Conservation (phyloP, 2,329 filamentous ascomycete genomes). For the Nothophaeocryptopus gaeumannii region DNA sequence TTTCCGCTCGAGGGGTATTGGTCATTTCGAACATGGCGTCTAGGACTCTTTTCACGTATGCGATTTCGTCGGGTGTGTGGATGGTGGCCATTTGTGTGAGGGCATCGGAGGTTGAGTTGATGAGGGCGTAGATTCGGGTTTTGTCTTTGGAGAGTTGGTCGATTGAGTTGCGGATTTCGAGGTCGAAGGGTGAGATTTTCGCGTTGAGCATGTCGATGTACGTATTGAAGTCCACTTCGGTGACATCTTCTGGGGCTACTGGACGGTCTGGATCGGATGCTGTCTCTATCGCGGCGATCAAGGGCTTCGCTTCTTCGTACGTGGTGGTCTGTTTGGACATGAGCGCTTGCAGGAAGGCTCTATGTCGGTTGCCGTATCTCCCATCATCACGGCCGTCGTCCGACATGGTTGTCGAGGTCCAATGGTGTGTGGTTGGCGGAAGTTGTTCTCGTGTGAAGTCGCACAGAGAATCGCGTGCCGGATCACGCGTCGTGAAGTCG, state of each 20-base stretch:
- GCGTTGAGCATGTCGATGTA: slow-evolving; percentile 70
- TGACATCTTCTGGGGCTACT: slow-evolving; percentile 61
- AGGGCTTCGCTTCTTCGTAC: slow-evolving; percentile 65
- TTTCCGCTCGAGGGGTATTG: slow-evolving; percentile 76
- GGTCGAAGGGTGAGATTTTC: slow-evolving; percentile 75
- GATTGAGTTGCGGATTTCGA: slow-evolving; percentile 74
- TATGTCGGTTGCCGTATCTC: slow-evolving; percentile 64
- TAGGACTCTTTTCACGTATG: slow-evolving; percentile 81
- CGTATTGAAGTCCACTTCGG: slow-evolving; percentile 62
- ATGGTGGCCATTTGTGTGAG: slow-evolving; percentile 84
- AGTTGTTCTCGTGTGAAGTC: neutral
- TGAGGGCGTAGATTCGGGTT: slow-evolving; percentile 70
- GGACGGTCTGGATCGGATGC: slow-evolving; percentile 51
- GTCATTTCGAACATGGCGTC: slow-evolving; percentile 89
- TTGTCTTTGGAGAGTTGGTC: slow-evolving; percentile 61
- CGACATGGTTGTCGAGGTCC: slow-evolving; percentile 15
- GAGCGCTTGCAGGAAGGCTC: slow-evolving; percentile 87
- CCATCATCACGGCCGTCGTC: slow-evolving; percentile 11
- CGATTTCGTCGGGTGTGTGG: slow-evolving; percentile 77
- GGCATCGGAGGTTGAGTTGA: slow-evolving; percentile 83
- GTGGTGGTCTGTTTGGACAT: slow-evolving; percentile 76
- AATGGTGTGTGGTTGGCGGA: neutral
- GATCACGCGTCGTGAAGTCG: no score
- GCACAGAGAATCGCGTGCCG: neutral
- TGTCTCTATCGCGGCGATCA: slow-evolving; percentile 74